Percentiles rank a stretch among this genome's conserved stretches.
Conservation (phyloP, 208 protist species). For the Tritrichomonas foetus region DNA sequence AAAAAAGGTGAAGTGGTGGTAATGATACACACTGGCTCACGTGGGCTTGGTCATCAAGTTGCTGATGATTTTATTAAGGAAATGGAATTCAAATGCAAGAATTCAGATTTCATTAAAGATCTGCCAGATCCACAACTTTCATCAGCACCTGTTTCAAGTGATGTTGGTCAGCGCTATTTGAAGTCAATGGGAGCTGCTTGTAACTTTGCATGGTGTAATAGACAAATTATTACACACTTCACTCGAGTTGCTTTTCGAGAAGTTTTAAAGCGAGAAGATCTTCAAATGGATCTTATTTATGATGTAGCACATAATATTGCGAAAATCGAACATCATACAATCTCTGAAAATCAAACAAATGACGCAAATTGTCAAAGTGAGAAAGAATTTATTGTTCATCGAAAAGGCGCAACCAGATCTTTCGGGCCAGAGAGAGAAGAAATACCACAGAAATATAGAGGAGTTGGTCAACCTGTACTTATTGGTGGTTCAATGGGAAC, state of each 20-base stretch:
- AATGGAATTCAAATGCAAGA: no score
- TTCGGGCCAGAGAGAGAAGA: constrained; percentile 72
- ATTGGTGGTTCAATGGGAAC: constrained; percentile 81
- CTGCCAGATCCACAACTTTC: constrained; percentile 73
- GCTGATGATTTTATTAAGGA: constrained; percentile 53
- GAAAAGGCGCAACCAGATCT: constrained; percentile 75
- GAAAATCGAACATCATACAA: constrained; percentile 83
- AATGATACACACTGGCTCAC: constrained; percentile 72
- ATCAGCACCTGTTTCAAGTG: constrained; percentile 67
- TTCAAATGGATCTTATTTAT: constrained; percentile 63
- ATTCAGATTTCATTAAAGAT: constrained; percentile 45
- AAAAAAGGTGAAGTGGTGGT: constrained; percentile 66
- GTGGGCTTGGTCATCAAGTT: constrained; percentile 76
- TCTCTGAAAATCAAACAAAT: constrained; percentile 63
- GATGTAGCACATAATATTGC: no score
- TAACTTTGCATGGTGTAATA: constrained; percentile 76
- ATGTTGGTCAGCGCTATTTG: constrained; percentile 69
- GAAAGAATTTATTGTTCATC: constrained; percentile 67
- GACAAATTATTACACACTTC: constrained; percentile 69
- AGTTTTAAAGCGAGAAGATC: constrained; percentile 59
- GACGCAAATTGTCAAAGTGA: constrained; percentile 64
- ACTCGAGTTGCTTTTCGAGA: constrained; percentile 61
- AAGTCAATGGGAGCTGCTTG: constrained; percentile 66
- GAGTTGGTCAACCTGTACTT: constrained; percentile 73
- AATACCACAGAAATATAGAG: constrained; percentile 71